Conservation (phyloP, 305 asterid species). For the Stenogyne calaminthoides region DNA sequence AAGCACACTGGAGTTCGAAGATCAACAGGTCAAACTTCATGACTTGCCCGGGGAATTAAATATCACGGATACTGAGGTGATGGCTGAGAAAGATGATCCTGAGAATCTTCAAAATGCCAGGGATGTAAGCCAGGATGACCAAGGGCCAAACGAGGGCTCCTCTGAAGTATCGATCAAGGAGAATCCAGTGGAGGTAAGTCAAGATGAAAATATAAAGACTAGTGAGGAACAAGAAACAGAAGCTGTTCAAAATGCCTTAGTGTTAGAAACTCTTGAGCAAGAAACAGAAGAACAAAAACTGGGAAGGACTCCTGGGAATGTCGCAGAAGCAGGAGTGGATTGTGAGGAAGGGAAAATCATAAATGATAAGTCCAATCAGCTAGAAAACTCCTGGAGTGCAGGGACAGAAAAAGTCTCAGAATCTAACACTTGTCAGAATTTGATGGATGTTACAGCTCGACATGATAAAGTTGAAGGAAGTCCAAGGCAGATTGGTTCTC, state of each 20-base stretch:
- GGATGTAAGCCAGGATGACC: constrained; percentile 19
- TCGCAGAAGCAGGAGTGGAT: constrained; percentile 26
- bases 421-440: constrained; percentile 24
- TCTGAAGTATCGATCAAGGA: constrained; percentile 27
- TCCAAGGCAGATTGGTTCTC: constrained; percentile 28
- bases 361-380: constrained; percentile 10
- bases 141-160: constrained; percentile 27
- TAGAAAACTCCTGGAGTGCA: constrained; percentile 15
- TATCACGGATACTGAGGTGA: constrained; percentile 23
- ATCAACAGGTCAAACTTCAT: constrained; percentile 24
- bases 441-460: constrained; percentile 28
- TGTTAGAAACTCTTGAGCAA: constrained; percentile 15
- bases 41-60: constrained; percentile 23
- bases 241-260: constrained; percentile 17
- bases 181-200: constrained; percentile 23
- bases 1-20: constrained; percentile 27
- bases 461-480: constrained; percentile 28
- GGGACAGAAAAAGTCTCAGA: constrained; percentile 26
- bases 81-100: constrained; percentile 23
- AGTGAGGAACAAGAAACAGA: constrained; percentile 24
- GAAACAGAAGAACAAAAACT: constrained; percentile 34
- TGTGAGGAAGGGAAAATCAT: constrained; percentile 23
- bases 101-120: constrained; percentile 26
- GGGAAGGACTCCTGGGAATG: constrained; percentile 28
- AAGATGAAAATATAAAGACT: constrained; percentile 19